These are phyloP conservation scores for Straminergon stramineum DNA, from an alignment of 225 moss, liverwort and hornwort species.

Conservation along the genomic window DNA sequence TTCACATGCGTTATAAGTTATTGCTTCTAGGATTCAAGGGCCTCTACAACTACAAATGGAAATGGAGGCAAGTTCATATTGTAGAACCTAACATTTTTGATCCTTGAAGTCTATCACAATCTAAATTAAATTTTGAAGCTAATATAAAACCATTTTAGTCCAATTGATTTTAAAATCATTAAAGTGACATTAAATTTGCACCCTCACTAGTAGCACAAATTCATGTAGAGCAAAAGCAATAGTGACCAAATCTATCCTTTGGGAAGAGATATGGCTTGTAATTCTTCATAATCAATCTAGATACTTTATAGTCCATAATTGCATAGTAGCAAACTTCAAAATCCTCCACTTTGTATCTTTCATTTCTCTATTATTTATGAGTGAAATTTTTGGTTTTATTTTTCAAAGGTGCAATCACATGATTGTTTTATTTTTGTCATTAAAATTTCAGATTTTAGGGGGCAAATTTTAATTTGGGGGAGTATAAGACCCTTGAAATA, in stretches of 20 bases:
- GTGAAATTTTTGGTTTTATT: not conserved
- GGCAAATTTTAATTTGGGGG: fast-evolving
- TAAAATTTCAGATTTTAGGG: not conserved
- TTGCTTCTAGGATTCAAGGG: no score
- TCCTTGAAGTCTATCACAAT: not conserved
- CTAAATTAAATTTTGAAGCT: not conserved
- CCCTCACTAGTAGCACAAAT: not conserved
- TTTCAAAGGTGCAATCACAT: not conserved
- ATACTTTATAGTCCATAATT: not conserved
- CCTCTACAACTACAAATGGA: not conserved
- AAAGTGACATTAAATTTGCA: no score
- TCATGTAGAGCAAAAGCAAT: not conserved
- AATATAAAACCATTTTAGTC: not conserved
- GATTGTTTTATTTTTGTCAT: not conserved
- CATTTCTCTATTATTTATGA: not conserved
- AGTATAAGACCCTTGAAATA: not conserved
- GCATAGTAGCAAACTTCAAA: not conserved
- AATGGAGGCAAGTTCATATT: not conserved
- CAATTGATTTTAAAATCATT: not conserved
- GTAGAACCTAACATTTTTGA: no score
- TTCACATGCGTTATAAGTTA: no score
- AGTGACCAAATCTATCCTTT: not conserved
- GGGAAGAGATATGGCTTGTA: not conserved
- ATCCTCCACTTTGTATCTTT: not conserved
- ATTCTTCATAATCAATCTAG: not conserved